Conservation (phyloP, 2,329 filamentous ascomycete genomes). For the Penicillium sp. region DNA sequence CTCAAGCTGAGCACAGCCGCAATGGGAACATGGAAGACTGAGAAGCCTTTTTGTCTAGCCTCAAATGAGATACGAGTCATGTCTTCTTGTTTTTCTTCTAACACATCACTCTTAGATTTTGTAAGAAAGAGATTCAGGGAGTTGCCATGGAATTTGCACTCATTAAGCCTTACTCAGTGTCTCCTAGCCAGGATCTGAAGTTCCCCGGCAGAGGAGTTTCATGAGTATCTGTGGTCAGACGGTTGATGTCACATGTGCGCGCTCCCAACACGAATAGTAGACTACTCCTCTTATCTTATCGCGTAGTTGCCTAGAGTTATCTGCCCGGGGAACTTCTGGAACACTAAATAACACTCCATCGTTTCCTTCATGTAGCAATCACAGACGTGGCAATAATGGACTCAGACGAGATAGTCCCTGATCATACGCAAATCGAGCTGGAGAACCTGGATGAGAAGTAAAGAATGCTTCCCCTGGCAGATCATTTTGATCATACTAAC, state of each 20-base stretch:
- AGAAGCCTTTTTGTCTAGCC: background rate
- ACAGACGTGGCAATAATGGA: constrained; percentile 19
- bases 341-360: background rate
- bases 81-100: too few species aligned
- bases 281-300: constrained; percentile 19
- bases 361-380: background rate
- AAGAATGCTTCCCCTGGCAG: background rate
- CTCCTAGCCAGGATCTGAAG: too few species aligned
- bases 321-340: constrained; percentile 5
- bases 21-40: constrained; percentile 1
- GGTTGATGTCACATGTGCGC: constrained; percentile 21
- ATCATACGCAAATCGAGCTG: constrained; percentile 7
- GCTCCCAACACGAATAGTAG: too few species aligned
- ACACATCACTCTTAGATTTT: too few species aligned
- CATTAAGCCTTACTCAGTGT: too few species aligned
- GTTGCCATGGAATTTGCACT: too few species aligned
- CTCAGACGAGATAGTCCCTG: constrained; percentile 22
- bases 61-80: background rate
- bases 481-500: constrained; percentile 6
- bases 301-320: constrained; percentile 22
- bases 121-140: too few species aligned
- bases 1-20: constrained; percentile 3
- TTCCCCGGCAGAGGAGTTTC: too few species aligned
- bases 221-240: too few species aligned
- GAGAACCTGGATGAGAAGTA: constrained; percentile 32